phyloP scores from a whole-genome alignment of 176 grass and related monocot genomes.

The Oryza coarctata region DNA sequence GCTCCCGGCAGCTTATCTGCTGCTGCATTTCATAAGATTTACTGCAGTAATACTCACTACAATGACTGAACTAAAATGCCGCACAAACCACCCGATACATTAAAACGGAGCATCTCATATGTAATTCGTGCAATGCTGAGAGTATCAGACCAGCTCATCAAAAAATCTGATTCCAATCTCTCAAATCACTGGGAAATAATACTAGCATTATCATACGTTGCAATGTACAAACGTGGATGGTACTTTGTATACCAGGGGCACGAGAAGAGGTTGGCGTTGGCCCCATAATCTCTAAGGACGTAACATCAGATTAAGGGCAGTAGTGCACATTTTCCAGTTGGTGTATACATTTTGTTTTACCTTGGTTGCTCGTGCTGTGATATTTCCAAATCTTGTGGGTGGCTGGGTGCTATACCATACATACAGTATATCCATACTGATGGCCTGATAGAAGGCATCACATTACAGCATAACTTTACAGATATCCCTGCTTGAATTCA shows the following conservation, averaged over 20 bases:
- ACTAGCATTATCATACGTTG: neutral
- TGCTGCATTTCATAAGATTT: no score
- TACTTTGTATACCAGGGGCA: neutral
- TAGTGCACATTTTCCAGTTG: constrained; percentile 14
- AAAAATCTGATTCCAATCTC: neutral
- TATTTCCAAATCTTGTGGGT: neutral
- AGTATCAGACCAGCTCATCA: neutral
- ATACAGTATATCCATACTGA: neutral
- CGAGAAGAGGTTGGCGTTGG: neutral
- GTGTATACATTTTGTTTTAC: neutral
- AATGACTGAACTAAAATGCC: neutral
- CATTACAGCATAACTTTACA: neutral
- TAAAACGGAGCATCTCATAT: neutral
- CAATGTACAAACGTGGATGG: neutral
- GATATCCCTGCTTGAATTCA: neutral
- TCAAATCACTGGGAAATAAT: neutral
- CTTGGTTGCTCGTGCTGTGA: neutral
- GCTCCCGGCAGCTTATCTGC: no score
- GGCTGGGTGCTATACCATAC: neutral
- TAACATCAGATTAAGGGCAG: constrained; percentile 12
- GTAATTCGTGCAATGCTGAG: neutral
- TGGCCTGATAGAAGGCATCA: neutral
- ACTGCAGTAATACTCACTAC: no score
- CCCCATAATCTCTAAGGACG: neutral
- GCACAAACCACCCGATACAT: neutral